phyloP scores from a whole-genome alignment of 345 rosid species.

The Streptanthus diversifolius region DNA sequence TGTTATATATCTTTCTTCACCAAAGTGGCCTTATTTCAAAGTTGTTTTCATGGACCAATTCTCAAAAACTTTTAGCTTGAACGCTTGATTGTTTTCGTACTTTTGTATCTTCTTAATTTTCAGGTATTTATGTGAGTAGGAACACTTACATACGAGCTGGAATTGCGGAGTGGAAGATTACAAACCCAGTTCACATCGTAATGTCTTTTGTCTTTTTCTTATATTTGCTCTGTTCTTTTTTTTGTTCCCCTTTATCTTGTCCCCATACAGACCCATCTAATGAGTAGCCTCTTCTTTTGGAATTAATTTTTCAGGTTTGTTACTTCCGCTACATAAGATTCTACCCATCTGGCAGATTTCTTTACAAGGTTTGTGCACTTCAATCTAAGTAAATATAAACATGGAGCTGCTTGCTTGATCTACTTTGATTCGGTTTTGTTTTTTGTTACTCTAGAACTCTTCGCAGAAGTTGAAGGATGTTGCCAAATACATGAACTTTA shows the following conservation, averaged over 20 bases:
- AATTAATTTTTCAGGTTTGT: constrained; percentile 59
- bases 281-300: neutral
- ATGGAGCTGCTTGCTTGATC: constrained; percentile 8
- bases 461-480: constrained; percentile 84
- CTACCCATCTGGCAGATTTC: constrained; percentile 85
- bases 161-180: constrained; percentile 77
- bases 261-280: neutral
- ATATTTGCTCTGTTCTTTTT: neutral
- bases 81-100: constrained; percentile 3
- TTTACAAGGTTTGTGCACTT: constrained; percentile 63
- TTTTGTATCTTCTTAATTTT: constrained; percentile 13
- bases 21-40: neutral
- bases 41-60: neutral
- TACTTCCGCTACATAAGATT: constrained; percentile 85
- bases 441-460: constrained; percentile 54
- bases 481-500: constrained; percentile 74
- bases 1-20: neutral
- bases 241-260: neutral
- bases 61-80: neutral
- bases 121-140: constrained; percentile 94
- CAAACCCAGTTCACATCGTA: constrained; percentile 98
- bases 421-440: neutral
- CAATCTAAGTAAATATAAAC: neutral
- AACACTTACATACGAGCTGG: constrained; percentile 90
- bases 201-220: constrained; percentile 21